Percentiles rank a stretch among this genome's conserved stretches.
These are phyloP conservation scores for Clonostachys chloroleuca DNA, from an alignment of 2,329 filamentous ascomycete species.

Conservation along the genomic window DNA sequence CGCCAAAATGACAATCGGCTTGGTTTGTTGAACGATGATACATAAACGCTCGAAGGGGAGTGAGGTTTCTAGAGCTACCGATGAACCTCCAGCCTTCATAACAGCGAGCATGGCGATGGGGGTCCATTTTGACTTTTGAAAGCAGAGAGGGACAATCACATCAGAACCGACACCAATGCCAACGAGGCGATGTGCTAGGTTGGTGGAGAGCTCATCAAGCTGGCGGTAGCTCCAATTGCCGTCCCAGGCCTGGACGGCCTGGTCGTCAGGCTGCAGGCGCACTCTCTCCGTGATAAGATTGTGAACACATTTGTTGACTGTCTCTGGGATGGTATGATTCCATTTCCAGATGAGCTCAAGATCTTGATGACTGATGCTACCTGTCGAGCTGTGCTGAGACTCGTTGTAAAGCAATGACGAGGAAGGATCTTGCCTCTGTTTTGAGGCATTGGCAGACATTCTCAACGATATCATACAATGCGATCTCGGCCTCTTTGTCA, in stretches of 20 bases:
- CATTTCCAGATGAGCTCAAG: not conserved
- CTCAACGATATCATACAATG: too few relatives aligned
- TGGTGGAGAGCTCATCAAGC: slow-evolving; percentile 5
- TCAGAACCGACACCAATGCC: slow-evolving; percentile 1
- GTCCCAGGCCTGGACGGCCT: slow-evolving; percentile 16
- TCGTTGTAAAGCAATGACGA: too few relatives aligned
- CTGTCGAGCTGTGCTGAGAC: too few relatives aligned
- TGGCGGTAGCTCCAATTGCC: slow-evolving; percentile 12
- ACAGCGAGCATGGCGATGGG: slow-evolving; percentile 14
- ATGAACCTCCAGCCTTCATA: slow-evolving; percentile 16
- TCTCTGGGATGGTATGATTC: not conserved
- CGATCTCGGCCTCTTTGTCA: too few relatives aligned
- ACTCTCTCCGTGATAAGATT: not conserved
- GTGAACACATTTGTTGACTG: not conserved
- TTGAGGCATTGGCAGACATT: too few relatives aligned
- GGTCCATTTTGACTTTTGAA: slow-evolving; percentile 13
- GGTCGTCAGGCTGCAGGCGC: slow-evolving; percentile 3
- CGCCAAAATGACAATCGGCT: not conserved
- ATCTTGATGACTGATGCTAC: not conserved
- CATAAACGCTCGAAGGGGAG: slow-evolving; percentile 12
- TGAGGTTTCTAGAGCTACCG: slow-evolving; percentile 9
- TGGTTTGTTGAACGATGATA: not conserved
- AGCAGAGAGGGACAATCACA: slow-evolving; percentile 8
- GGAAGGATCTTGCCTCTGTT: too few relatives aligned
- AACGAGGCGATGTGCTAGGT: slow-evolving; percentile 1